phyloP scores from a whole-genome alignment of 148 eudicot species.

The Camellia sinensis region DNA sequence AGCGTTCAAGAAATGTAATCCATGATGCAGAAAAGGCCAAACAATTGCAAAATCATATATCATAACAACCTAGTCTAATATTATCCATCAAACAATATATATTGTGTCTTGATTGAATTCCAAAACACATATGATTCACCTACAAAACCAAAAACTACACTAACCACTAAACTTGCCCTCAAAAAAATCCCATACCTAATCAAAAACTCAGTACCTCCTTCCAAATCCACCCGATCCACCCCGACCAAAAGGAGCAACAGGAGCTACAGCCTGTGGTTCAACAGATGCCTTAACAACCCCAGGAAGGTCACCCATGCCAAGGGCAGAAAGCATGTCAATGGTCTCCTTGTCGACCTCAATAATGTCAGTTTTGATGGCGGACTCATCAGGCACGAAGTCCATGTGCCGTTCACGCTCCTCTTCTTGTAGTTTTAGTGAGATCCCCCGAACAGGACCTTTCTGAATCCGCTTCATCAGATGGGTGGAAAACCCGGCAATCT shows the following conservation, averaged over 20 bases:
- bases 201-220: slow-evolving; percentile 27
- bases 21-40: no score
- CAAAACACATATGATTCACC: no score
- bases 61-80: no score
- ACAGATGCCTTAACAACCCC: slow-evolving; percentile 25
- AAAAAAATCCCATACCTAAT: background rate
- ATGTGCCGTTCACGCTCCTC: slow-evolving; percentile 36
- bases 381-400: slow-evolving; percentile 49
- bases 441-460: no score
- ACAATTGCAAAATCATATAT: no score
- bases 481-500: no score
- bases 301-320: slow-evolving; percentile 43
- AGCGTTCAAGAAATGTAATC: no score
- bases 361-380: slow-evolving; percentile 31
- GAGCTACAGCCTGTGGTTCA: slow-evolving; percentile 19
- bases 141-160: no score
- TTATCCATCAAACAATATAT: no score
- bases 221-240: slow-evolving; percentile 26
- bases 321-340: slow-evolving; percentile 42
- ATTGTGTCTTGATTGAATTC: no score
- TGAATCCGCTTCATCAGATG: no score
- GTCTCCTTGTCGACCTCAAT: slow-evolving; percentile 40
- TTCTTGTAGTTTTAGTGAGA: no score
- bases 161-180: background rate
- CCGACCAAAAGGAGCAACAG: slow-evolving; percentile 19